Base-by-base conservation (phyloP, 2,329 filamentous ascomycete genomes). In the Bipolaris victoriae region DNA sequence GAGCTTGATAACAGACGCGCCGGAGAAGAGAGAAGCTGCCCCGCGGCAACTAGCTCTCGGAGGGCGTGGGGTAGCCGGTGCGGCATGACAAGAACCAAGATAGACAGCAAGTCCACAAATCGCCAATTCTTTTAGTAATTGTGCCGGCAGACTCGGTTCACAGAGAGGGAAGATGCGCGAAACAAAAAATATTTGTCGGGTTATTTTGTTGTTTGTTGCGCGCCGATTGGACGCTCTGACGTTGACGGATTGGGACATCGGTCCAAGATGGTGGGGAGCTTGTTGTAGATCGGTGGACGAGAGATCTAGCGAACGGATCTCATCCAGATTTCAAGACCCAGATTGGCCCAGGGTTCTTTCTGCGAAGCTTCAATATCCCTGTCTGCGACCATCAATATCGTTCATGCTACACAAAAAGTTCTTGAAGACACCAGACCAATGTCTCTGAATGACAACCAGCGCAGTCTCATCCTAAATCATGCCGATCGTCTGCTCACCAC, bases 171-270 rank as follows among this genome's bases (percentile, higher is more conserved):
- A 61, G 65, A 43, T 40, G 50, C 50, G 50, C 50, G 39, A 49
- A 49, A 49, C 31, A 49, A 49, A 43, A 51, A 48, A 51, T 31
- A 18, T 31, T 31, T 36, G 40, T 45, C 56, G 56, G 40, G 46
- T 56, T 57, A 51, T 56, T 61, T 68, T 67, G 58, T 58, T 55
- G 60, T n/a, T 48, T 56, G 40, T 45, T 49, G 50, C 56, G 57
- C 64, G 55, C 64, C 65, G 66, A 69, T 70, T 70, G 66, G 67
- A 55, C 63, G 64, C 65, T 64, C 64, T 67, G 67, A 67, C 62
- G 57, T 68, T 62, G 58, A 57, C 54, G 36, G 43, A 57, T 65
- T 60, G 59, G 58, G 53, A 58, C 46, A 39, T 11, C 46, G 46
- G 46, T 24, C 58, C 60, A 57, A 50, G 26, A 24, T 50, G 39